These are phyloP conservation scores for Guadua angustifolia DNA, from an alignment of 176 grass and related monocot genomes.

Conservation along the genomic window DNA sequence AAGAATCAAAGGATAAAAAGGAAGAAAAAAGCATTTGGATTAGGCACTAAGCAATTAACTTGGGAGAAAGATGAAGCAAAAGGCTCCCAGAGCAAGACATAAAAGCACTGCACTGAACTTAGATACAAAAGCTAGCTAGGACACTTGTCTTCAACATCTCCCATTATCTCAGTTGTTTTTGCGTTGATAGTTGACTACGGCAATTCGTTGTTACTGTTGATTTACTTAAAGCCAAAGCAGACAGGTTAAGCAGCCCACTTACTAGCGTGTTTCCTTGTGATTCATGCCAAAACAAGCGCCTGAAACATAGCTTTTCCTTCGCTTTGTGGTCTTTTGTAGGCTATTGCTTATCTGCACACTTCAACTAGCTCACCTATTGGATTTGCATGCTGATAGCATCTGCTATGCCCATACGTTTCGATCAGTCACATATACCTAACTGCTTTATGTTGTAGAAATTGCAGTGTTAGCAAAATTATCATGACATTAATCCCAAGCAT, in stretches of 20 bases:
- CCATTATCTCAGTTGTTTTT: neutral
- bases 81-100: slow-evolving; percentile 7
- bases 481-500: too few relatives aligned
- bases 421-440: slow-evolving; percentile 18
- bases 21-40: neutral
- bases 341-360: neutral
- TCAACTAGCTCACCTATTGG: neutral
- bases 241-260: neutral
- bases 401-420: slow-evolving; percentile 17
- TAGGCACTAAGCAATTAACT: slow-evolving; percentile 12
- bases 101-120: neutral
- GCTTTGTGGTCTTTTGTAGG: too few relatives aligned
- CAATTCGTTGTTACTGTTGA: neutral
- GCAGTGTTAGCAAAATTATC: too few relatives aligned
- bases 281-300: neutral
- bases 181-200: neutral
- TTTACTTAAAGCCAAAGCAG: neutral
- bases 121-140: neutral
- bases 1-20: neutral
- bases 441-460: neutral
- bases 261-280: slow-evolving; percentile 19
- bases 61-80: slow-evolving; percentile 20
- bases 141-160: neutral
- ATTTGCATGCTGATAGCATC: neutral
- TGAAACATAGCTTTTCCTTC: too few relatives aligned